Conservation (phyloP, 495 filamentous ascomycete species). For the Immersiella caudata region DNA sequence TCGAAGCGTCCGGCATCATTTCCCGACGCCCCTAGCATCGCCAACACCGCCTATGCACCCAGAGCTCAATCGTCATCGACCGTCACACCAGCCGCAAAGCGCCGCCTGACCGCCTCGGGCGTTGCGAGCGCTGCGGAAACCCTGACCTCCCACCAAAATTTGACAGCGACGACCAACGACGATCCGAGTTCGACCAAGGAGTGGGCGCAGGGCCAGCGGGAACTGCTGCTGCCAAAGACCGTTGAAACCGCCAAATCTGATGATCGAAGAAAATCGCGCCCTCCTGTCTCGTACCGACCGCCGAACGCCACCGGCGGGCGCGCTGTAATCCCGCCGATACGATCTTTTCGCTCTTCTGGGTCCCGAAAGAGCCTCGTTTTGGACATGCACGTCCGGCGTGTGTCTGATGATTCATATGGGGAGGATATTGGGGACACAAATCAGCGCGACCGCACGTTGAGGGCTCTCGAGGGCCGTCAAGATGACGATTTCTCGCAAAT, state of each 20-base stretch:
- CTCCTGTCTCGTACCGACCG: slow-evolving; percentile 48
- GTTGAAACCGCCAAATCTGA: slow-evolving; percentile 35
- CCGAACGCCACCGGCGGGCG: slow-evolving; percentile 34
- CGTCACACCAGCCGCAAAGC: slow-evolving; percentile 31
- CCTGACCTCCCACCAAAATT: slow-evolving; percentile 13
- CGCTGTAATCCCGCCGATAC: slow-evolving; percentile 51
- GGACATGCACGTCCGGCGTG: slow-evolving; percentile 48
- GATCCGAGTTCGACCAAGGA: slow-evolving; percentile 35
- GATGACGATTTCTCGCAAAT: slow-evolving; percentile 44
- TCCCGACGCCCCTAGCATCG: slow-evolving; percentile 35
- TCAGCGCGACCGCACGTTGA: slow-evolving; percentile 53
- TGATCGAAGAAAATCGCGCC: slow-evolving; percentile 48
- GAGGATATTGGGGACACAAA: slow-evolving; percentile 44
- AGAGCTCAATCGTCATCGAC: slow-evolving; percentile 26
- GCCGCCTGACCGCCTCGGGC: slow-evolving; percentile 29
- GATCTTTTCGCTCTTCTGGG: slow-evolving; percentile 53
- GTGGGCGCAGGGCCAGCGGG: slow-evolving; percentile 44
- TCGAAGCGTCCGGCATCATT: slow-evolving; percentile 47
- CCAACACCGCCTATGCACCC: slow-evolving; percentile 30
- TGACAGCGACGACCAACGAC: slow-evolving; percentile 18
- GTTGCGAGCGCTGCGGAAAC: slow-evolving; percentile 20
- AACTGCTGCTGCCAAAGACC: slow-evolving; percentile 42
- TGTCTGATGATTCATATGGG: slow-evolving; percentile 40
- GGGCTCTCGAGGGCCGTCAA: slow-evolving; percentile 51
- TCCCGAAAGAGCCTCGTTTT: slow-evolving; percentile 51